Evolutionary conservation across 257 asterid species (phyloP), one percentile per base, ranked within the genome.

Genomic region (Euphrasia confusa): DNA sequence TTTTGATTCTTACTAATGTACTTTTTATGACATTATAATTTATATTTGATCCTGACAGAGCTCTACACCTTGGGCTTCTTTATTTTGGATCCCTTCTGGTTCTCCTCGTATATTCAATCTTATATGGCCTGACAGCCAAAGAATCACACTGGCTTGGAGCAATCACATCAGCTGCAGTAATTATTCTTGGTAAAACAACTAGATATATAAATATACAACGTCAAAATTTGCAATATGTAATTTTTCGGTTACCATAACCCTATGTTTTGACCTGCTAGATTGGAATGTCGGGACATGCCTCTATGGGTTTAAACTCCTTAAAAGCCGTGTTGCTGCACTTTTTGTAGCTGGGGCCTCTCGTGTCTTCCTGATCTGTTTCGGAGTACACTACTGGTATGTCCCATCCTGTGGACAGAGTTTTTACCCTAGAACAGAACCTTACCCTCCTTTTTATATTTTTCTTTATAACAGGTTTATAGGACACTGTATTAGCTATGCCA

Each of bases 111-210:
- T 93, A 93, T 81, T 89, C 97, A 47, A 78, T 93, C 78, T 75
- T 93, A 72, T 93, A 93, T 82, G 97, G 99, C 66, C 84, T 93
- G 68, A 93, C 99, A 42, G 97, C 99, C 61, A 93, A 89, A 80
- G 97, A 93, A 74, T 90, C 97, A 55, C 90, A 84, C 74, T 93
- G 95, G 96, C 96, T 93, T 74, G 99, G 96, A 68, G 97, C 97
- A 56, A 82, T 88, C 57, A 93, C 99, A 17, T 93, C 99, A 52
- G 92, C 88, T 67, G 96, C 99, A 45, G 89, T 89, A 60, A 85
- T 89, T 60, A 93, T 93, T 72, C 97, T 93, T 65, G 99, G 99
- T 93, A 89, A 58, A 68, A 68, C 72, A 47, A 2, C 53, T 65
- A 42, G 40, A 55, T 58, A 58, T 47, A 55, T 67, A 44, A 21